A percentile compares a stretch with the other conserved stretches of the same genome.
Conservation (phyloP, 768 basidiomycete species). For the Trametes villosa region DNA sequence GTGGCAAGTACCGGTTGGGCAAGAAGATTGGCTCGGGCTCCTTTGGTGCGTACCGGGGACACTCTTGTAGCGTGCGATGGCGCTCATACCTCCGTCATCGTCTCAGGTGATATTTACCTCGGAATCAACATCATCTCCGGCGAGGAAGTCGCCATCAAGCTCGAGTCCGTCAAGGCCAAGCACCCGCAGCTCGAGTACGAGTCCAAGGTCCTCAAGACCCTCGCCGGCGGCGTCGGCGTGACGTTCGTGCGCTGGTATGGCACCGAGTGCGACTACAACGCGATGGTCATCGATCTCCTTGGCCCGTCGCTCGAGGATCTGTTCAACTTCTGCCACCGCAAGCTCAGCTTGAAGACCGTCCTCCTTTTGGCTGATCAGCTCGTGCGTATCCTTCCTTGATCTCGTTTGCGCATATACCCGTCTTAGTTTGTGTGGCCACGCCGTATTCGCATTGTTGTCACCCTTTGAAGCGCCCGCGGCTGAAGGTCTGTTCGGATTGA, state of each 20-base stretch:
- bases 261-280: slow-evolving; percentile 98
- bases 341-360: slow-evolving; percentile 97
- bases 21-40: slow-evolving; percentile 99
- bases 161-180: slow-evolving; percentile 99
- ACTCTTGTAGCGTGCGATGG: background rate
- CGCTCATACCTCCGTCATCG: slow-evolving; percentile 16
- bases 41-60: slow-evolving; percentile 68
- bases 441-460: too few relatives aligned
- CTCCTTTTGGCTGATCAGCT: slow-evolving; percentile 95
- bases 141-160: slow-evolving; percentile 99
- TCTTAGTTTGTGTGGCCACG: slow-evolving; percentile 8
- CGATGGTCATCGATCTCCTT: slow-evolving; percentile 98
- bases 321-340: slow-evolving; percentile 96
- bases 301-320: slow-evolving; percentile 90
- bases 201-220: slow-evolving; percentile 93
- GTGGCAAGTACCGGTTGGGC: slow-evolving; percentile 95
- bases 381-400: slow-evolving; percentile 50
- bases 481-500: too few relatives aligned
- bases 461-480: too few relatives aligned
- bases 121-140: slow-evolving; percentile 99
- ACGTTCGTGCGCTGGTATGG: slow-evolving; percentile 97
- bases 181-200: slow-evolving; percentile 99
- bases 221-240: slow-evolving; percentile 98
- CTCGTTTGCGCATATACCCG: background rate
- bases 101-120: slow-evolving; percentile 94